Evolutionary conservation across 805 yeast species (phyloP).

Genomic region (Saccharomycopsis malanga): DNA sequence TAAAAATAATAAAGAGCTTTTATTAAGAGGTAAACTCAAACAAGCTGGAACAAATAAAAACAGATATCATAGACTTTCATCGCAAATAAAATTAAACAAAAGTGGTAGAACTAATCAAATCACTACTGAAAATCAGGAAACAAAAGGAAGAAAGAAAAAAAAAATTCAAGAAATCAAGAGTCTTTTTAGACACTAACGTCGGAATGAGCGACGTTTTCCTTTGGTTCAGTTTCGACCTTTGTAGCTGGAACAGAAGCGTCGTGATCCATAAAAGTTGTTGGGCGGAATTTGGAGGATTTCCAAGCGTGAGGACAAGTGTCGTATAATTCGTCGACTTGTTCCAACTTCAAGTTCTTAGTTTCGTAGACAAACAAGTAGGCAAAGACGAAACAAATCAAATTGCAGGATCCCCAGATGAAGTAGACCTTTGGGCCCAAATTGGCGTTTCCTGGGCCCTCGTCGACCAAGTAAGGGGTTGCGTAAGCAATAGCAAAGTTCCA

Average conservation of each 20-base stretch:
- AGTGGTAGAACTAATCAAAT: too few species aligned
- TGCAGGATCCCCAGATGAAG: conserved; percentile 72
- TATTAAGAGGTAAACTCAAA: too few species aligned
- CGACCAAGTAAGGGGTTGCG: conserved; percentile 68
- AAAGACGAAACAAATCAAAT: conserved; percentile 47
- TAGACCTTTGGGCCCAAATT: conserved; percentile 58
- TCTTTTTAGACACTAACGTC: neutral
- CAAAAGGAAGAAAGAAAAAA: neutral
- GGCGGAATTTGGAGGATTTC: conserved; percentile 6
- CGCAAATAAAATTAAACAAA: too few species aligned
- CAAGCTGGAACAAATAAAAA: neutral
- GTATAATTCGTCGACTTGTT: conserved; percentile 60
- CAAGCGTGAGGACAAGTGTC: conserved; percentile 22
- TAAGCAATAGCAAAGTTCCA: conserved; percentile 70
- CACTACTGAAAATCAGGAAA: too few species aligned
- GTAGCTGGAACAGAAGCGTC: neutral
- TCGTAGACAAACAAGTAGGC: conserved; percentile 54
- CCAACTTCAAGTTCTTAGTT: conserved; percentile 61
- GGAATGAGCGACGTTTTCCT: neutral
- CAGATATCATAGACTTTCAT: neutral
- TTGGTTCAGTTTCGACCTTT: conserved; percentile 1
- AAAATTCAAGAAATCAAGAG: neutral
- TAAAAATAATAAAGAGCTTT: too few species aligned
- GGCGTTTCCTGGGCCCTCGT: conserved; percentile 52
- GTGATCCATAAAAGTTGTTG: neutral